Conservation (phyloP, 352 stramenopile genomes). For the Globisporangium acanthophoron region DNA sequence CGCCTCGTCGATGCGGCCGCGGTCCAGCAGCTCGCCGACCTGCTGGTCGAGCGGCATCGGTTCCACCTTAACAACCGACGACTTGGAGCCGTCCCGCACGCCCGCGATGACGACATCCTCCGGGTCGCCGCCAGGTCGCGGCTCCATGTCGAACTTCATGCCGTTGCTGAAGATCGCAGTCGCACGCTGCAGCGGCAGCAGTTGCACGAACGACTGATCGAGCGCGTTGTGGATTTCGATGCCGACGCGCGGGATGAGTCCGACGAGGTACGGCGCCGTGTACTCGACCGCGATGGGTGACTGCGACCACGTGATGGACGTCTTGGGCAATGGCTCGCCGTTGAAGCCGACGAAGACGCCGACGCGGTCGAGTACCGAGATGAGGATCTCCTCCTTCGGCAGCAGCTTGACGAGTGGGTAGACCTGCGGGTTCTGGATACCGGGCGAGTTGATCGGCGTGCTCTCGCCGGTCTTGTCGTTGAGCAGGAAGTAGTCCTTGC, state of each 20-base stretch:
- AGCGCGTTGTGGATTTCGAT: conserved; percentile 76
- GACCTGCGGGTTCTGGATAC: conserved; percentile 60
- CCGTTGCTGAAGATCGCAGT: conserved; percentile 82
- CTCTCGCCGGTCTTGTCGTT: conserved; percentile 82
- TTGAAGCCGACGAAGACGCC: conserved; percentile 79
- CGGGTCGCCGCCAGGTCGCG: conserved; percentile 54
- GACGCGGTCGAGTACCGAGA: conserved; percentile 80
- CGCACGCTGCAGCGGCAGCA: conserved; percentile 50
- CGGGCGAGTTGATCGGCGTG: conserved; percentile 60
- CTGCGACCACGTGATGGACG: conserved; percentile 81
- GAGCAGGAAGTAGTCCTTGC: conserved; percentile 72
- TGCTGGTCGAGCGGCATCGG: conserved; percentile 84
- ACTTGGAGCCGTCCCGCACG: conserved; percentile 61
- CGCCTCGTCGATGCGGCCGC: conserved; percentile 81
- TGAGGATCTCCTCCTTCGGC: conserved; percentile 79
- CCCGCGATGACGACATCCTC: conserved; percentile 80
- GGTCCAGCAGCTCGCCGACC: conserved; percentile 77
- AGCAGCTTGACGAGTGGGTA: conserved; percentile 75
- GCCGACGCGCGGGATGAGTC: conserved; percentile 65
- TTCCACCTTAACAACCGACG: conserved; percentile 80
- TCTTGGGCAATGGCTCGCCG: conserved; percentile 72
- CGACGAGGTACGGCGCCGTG: conserved; percentile 73
- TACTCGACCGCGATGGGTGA: conserved; percentile 69
- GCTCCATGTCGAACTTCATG: conserved; percentile 91
- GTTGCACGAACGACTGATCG: conserved; percentile 76